Evolutionary conservation across 305 asterid species (phyloP).

Genomic region (Fraxinus nigra): DNA sequence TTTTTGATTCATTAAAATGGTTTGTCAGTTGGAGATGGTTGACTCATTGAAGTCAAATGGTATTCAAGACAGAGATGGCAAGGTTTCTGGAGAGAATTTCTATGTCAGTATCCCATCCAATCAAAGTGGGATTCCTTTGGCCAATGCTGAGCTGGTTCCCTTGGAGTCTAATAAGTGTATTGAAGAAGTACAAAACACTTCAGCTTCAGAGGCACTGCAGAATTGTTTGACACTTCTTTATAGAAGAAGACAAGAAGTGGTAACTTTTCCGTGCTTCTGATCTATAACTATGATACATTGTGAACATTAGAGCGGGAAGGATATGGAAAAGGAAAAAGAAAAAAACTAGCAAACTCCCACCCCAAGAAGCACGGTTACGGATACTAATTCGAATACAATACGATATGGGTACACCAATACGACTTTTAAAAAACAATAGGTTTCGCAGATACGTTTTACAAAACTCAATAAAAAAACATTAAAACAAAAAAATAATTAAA

Average conservation of each 20-base stretch:
- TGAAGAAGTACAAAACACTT: conserved; percentile 15
- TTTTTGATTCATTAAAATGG: background rate
- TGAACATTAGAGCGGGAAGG: background rate
- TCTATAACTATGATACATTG: background rate
- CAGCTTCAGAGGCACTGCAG: conserved; percentile 20
- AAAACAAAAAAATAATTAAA: background rate
- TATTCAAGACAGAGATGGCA: conserved; percentile 8
- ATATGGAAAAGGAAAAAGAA: background rate
- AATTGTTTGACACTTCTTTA: conserved; percentile 35
- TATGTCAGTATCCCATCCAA: conserved; percentile 8
- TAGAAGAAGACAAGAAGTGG: conserved; percentile 31
- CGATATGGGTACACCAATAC: background rate
- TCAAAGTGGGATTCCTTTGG: conserved; percentile 20
- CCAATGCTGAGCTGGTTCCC: background rate
- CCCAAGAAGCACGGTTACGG: background rate
- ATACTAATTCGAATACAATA: background rate
- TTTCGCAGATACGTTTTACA: background rate
- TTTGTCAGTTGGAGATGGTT: conserved; percentile 22
- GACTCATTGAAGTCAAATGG: conserved; percentile 16
- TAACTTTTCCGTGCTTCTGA: conserved; percentile 12
- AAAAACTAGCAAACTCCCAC: background rate
- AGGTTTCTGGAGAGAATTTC: conserved; percentile 14
- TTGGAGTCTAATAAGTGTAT: conserved; percentile 1
- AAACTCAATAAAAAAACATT: background rate
- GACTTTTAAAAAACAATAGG: background rate